Base-by-base conservation (phyloP, 192 early-diverging fungal species). In the Coemansia sp. region DNA sequence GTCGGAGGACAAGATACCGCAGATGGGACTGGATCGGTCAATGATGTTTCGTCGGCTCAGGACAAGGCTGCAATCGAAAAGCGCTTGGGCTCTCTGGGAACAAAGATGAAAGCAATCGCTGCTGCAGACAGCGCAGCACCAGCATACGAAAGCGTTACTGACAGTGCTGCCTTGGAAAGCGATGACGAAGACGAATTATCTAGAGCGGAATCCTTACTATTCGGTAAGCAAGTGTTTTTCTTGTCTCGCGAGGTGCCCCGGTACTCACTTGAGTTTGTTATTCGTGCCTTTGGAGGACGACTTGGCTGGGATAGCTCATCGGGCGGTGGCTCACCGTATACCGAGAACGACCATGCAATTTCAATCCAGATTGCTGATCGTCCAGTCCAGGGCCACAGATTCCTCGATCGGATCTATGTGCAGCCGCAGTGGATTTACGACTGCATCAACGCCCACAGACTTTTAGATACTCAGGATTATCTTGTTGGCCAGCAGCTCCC, bases 381-480 rank as follows among this genome's bases (percentile, higher is more conserved):
- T 24, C 94, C 94, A 16, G 67, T 63, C 6, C 82, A 85, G 66
- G 75, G 71, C 61, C 84, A 90, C 58, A 82, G 81, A 61, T 86
- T 88, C 75, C 62, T 71, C 8, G 61, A 74, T 57, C 87, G 94
- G 68, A 82, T 82, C 10, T 97, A 94, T 64, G 82, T 97, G 34
- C 97, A 97, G 78, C 97, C 97, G n/a, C 97, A 99, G 77, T 99
- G 97, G 97, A 84, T 95, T 18, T 94, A 91, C 81, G 97, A 99
- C 73, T 89, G 86, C 67, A 84, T 97, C 59, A 99, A 99, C 58
- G 90, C 92, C 21, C 76, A 85, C 7, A 87, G 89, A 56, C 71
- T 96, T 30, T 69, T 97, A 52, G 60, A 73, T 21, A 58, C 74
- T 14, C 73, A 82, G 9, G 65, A 75, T 14, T 99, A 99, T 65